Base-by-base conservation (phyloP, 176 grass and related monocot species). In the Hyparrhenia diplandra region DNA sequence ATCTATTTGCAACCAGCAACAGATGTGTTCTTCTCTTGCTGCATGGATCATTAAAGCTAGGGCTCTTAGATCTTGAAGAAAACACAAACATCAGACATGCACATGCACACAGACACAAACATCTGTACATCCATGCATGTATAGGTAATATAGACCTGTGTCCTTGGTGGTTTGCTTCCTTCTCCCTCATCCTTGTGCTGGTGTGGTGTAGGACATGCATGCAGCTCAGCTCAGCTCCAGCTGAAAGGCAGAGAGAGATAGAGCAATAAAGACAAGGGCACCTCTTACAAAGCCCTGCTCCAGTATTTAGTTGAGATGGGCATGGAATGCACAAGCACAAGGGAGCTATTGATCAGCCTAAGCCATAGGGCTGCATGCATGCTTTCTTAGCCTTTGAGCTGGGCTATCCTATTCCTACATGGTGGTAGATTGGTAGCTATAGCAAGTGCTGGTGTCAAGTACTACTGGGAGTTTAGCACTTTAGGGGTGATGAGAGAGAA, bases 211-310 rank as follows among this genome's bases (percentile, higher is more conserved):
- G 64, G 61, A 61, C 87, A 81, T 85, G 77, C 77, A 77, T 77
- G 82, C 49, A 73, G 43, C 67, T 42, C 31, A 32, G 2, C 31
- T 32, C 31, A 32, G 31, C 31, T 32, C 81, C 81, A 59, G n/a
- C 59, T 83, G 39, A 74, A 73, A 46, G 30, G 9, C 36, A 51
- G 74, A 76, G 69, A 62, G 31, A 67, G 23, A 32, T 32, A 32
- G 31, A 37, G 84, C 77, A 89, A 87, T 89, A 85, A 93, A 90
- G 88, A 89, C 94, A 97, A 91, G 84, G 91, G 88, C 86, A 81
- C 94, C 91, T 93, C 94, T 97, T 93, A 97, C 93, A 90, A 89
- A 82, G 87, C 81, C 78, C 81, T 90, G 75, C 42, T 84, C 58
- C 49, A 78, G 67, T 88, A 87, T 95, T 90, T 92, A 88, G 90